Conservation (phyloP, 1,284 basidiomycete species). For the Coriolopsis trogii region DNA sequence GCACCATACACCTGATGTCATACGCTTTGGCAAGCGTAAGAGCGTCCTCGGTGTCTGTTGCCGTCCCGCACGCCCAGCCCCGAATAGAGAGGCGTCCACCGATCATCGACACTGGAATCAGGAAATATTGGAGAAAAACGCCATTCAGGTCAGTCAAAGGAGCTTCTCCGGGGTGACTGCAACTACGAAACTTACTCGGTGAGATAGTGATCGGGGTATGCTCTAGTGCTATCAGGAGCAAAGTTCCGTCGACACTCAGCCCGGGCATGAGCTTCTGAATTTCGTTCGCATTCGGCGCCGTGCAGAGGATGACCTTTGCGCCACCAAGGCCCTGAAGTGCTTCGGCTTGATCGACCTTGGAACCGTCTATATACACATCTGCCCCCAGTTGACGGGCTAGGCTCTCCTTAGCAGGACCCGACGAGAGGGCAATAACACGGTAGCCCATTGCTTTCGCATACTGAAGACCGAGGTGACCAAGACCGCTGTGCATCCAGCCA, state of each 20-base stretch:
- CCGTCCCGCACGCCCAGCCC: constrained; percentile 27
- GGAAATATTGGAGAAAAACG: background rate
- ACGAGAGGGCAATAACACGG: constrained; percentile 33
- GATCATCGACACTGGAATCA: constrained; percentile 16
- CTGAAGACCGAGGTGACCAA: constrained; percentile 38
- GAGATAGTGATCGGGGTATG: constrained; percentile 7
- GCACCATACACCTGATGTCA: constrained; percentile 26
- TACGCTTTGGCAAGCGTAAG: constrained; percentile 24
- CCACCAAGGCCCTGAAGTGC: constrained; percentile 32
- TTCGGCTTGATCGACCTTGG: constrained; percentile 26
- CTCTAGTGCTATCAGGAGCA: constrained; percentile 25
- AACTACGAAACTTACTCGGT: constrained; percentile 3
- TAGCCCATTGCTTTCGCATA: constrained; percentile 33
- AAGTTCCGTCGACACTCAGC: constrained; percentile 25
- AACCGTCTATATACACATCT: constrained; percentile 32
- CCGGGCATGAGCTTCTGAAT: constrained; percentile 26
- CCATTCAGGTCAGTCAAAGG: background rate
- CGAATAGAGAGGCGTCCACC: constrained; percentile 22
- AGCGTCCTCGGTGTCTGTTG: constrained; percentile 28
- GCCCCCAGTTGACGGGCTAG: constrained; percentile 34
- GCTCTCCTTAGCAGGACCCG: constrained; percentile 29
- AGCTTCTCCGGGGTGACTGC: background rate
- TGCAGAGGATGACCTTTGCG: constrained; percentile 34
- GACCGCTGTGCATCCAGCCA: constrained; percentile 24
- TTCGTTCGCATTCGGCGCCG: constrained; percentile 26